These are phyloP conservation scores for Erucastrum elatum DNA, from an alignment of 345 rosid genomes.

Conservation along the genomic window DNA sequence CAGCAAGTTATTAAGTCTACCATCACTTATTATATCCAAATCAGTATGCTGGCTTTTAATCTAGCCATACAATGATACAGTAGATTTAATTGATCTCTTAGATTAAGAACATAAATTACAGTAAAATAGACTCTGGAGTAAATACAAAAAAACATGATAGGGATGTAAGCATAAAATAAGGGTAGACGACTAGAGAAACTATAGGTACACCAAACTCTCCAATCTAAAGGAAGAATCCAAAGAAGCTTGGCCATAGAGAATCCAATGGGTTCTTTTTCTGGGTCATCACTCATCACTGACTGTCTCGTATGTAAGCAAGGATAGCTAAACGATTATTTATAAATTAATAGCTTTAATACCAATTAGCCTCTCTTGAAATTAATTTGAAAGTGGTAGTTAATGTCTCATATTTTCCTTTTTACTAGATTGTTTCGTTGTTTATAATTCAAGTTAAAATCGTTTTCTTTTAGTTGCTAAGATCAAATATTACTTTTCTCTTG, in stretches of 20 bases:
- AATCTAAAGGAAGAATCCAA: conserved; percentile 37
- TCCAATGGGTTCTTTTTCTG: conserved; percentile 30
- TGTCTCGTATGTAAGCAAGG: not conserved
- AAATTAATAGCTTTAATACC: not conserved
- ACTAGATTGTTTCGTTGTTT: not conserved
- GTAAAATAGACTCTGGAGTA: not conserved
- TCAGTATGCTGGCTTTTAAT: not conserved
- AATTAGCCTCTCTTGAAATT: not conserved
- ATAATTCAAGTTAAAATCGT: not conserved
- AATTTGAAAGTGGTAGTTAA: not conserved
- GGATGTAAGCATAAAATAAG: conserved; percentile 13
- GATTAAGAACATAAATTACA: not conserved
- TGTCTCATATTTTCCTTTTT: not conserved
- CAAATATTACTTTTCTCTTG: not conserved
- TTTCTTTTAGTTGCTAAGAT: not conserved
- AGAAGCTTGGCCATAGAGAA: conserved; percentile 33
- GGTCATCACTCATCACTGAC: conserved; percentile 15
- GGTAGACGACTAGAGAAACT: conserved; percentile 6
- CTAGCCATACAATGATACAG: not conserved
- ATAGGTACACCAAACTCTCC: conserved; percentile 41
- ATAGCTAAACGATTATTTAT: not conserved
- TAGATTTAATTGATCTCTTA: not conserved
- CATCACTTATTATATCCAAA: not conserved
- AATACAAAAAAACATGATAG: conserved; percentile 3
- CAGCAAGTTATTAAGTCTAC: conserved; percentile 6